These are phyloP conservation scores for Trichoderma harzianum DNA, from an alignment of 2,329 filamentous ascomycete genomes.

Conservation along the genomic window DNA sequence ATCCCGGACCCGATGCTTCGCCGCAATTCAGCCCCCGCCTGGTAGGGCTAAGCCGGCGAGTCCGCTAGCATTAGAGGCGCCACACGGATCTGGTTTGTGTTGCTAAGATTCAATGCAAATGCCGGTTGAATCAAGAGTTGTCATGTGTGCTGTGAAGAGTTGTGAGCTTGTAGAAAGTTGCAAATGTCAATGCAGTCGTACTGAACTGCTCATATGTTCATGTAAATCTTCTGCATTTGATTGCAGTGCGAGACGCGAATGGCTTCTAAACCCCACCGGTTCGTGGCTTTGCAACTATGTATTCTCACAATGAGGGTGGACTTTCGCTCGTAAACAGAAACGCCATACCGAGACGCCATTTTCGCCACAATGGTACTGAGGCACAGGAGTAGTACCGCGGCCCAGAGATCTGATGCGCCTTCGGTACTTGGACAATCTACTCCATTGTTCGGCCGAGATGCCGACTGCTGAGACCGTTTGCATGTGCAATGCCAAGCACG, in stretches of 20 bases:
- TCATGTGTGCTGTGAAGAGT: not conserved
- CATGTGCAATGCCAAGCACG: not conserved
- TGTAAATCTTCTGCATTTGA: not conserved
- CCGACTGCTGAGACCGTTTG: not conserved
- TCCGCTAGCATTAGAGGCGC: not conserved
- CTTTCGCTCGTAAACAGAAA: not conserved
- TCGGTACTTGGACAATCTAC: not conserved
- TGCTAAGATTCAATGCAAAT: not conserved
- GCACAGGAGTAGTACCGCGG: not conserved
- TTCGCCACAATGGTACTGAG: not conserved
- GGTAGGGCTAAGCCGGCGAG: not conserved
- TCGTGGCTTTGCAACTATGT: not conserved
- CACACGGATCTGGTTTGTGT: not conserved
- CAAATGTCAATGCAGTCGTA: not conserved
- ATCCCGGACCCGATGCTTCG: conserved; percentile 7
- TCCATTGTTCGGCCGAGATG: not conserved
- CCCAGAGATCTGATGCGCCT: not conserved
- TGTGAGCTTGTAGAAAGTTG: not conserved
- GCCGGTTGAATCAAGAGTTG: not conserved
- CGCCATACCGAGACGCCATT: not conserved
- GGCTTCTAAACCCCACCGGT: not conserved
- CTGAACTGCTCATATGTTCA: not conserved
- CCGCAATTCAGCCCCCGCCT: conserved; percentile 1
- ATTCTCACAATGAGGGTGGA: no score
- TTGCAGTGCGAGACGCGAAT: not conserved